A percentile compares a stretch with the other conserved stretches of the same genome.
phyloP scores from a whole-genome alignment of 192 early-diverging fungal species.

The Lobulomyces angularis region DNA sequence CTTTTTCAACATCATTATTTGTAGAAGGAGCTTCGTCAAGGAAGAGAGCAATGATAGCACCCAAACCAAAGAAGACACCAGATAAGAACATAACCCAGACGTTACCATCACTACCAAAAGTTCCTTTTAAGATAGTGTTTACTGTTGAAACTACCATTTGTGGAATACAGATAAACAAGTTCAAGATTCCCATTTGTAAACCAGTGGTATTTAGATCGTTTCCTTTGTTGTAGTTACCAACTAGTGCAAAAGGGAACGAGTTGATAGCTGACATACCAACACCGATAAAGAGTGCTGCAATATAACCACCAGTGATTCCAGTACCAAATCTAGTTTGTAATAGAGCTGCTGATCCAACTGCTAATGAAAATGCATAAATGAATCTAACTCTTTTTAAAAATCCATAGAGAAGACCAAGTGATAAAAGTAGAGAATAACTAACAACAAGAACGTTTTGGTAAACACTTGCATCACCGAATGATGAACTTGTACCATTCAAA shows the following conservation, averaged over 20 bases:
- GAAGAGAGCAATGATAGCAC: conserved; percentile 9
- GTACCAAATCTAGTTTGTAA: conserved; percentile 6
- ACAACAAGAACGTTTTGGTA: conserved; percentile 9
- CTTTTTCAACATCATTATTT: too few relatives aligned
- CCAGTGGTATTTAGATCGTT: background rate
- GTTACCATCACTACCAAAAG: conserved; percentile 2
- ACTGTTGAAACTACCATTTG: conserved; percentile 7
- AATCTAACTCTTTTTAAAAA: conserved; percentile 8
- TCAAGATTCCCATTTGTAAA: conserved; percentile 10
- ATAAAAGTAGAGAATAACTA: background rate
- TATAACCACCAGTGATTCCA: conserved; percentile 3
- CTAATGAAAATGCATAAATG: conserved; percentile 3
- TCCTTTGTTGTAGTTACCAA: conserved; percentile 12
- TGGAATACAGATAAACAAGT: conserved; percentile 12
- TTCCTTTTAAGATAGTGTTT: background rate
- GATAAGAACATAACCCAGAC: background rate
- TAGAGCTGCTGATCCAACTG: conserved; percentile 10
- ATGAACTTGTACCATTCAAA: too few relatives aligned
- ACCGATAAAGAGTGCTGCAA: conserved; percentile 1
- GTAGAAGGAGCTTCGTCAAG: too few relatives aligned
- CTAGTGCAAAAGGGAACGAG: conserved; percentile 15
- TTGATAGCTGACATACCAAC: conserved; percentile 11
- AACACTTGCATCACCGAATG: conserved; percentile 4
- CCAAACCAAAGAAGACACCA: conserved; percentile 2
- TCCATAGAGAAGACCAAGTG: conserved; percentile 3